Base-by-base conservation (phyloP, 306 rosid species). In the Lagenaria siceraria region DNA sequence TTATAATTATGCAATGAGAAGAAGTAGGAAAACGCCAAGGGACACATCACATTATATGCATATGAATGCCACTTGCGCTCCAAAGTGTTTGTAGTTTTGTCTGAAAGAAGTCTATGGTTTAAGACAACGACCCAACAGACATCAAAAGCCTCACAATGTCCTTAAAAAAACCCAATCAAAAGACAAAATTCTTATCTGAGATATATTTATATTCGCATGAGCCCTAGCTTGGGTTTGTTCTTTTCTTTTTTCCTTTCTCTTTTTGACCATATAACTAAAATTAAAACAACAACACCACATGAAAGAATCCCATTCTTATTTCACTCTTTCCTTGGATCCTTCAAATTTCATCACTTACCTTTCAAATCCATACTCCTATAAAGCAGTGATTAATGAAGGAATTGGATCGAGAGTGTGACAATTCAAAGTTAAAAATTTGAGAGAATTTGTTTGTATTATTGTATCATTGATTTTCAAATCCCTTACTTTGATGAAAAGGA, bases 401-500 rank as follows among this genome's bases (percentile, higher is more conserved):
- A 58, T n/a, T 54, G 12, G n/a, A 61, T 42, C 15, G 49, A 62
- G 72, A 35, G 73, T 53, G 73, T 53, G 63, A 49, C 72, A 64
- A 33, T 38, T 19, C 74, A 64, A 35, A 64, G 15, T 6, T 4
- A 3, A 11, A 38, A 40, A 4, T 4, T 66, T 11, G 4, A 21
- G 27, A 18, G 74, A 11, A 11, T 38, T 71, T 78, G 55, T 10
- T 65, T 19, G 72, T 36, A 9, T 65, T 35, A 9, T 18, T 65
- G 8, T 19, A 33, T 33, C 24, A 8, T 33, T 35, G 71, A 63
- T 85, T 84, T 84, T 84, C 77, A 85, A 49, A 89, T 90, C 87
- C 90, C 90, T 90, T 92, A 88, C 96, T 92, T 92, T 87, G 89
- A 90, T 87, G 96, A 22, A 52, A 60, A 81, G 77, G 65, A 84